Base-by-base conservation (phyloP, 1,284 basidiomycete genomes). In the Cutaneotrichosporon dermatis region DNA sequence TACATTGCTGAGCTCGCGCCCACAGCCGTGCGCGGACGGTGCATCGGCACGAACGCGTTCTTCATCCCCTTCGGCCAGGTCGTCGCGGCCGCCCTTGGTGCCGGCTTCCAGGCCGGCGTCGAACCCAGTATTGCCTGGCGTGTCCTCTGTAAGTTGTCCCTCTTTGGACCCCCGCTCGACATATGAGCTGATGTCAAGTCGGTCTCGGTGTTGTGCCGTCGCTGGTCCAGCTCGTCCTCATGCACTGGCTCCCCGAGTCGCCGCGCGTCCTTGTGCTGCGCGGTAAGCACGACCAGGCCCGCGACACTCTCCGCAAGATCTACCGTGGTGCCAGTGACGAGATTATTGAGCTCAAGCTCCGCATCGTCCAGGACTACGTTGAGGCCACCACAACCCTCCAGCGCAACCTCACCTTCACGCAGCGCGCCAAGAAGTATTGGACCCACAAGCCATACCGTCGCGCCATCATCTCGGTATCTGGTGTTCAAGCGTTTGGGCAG, bases 21-120 rank as follows among this genome's bases (percentile, higher is more conserved):
- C 0, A 70, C 75, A 15, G 61, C 68, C 2, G 63, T 67, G 12
- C 67, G 77, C 6, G 76, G 76, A 11, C 62, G 74, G 35, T 64
- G 61, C 37, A 55, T 67, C 9, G 64, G 64, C 16, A 53, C 58
- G 40, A 65, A 62, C 59, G 69, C 66, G 15, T 67, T 74, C 51
- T 69, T 71, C 46, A 73, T 76, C 56, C 76, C 76, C 1, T 68
- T 69, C 39, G 76, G 76, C 7, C 77, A 79, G 64, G 70, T 77
- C 33, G 54, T 70, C 11, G 65, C 74, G 0, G 66, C 64, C 45
- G 75, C 69, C 5, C 53, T 74, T 34, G 72, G 74, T 25, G 69
- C 69, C n/a, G 67, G 59, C 1, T 48, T 69, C n/a, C 60, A 65
- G 41, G 48, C 55, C 41, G 45, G 15, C 41, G 66, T 49, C 39